Base-by-base conservation (phyloP, 805 yeast genomes). In the Nakazawaea sp. region DNA sequence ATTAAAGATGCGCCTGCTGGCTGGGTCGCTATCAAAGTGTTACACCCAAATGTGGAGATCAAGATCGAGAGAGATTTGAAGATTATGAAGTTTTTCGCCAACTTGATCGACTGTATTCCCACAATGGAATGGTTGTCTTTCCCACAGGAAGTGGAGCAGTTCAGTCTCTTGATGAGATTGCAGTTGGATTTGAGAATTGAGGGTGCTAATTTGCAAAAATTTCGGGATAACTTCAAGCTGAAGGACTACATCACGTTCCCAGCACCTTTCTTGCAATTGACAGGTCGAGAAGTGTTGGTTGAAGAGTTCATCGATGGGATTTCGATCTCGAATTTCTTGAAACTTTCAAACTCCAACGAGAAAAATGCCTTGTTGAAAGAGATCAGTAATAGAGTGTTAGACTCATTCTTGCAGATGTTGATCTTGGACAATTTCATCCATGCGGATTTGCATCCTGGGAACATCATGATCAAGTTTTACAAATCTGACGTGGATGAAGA, bases 91-190 rank as follows among this genome's bases (percentile, higher is more conserved):
- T 75, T 81, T 45, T 82, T 89, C 52, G 98, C 98, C 2, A 57
- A 60, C 30, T 37, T 69, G 1, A 72, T 92, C 35, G 79, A 89
- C 49, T 49, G 54, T 5, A 62, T 92, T 5, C 99, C 99, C 4
- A 87, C 95, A 0, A 86, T 92, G 95, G 97, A 92, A 54, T 92
- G 99, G 99, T 66, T 92, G 4, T 85, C 96, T 3, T 62, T 92
- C 33, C 98, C 97, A 0, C 90, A 81, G 43, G 98, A 92, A 56
- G 97, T 90, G 2, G 83, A 79, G 30, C 92, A 89, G 50, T 92
- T 92, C 54, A 72, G 86, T 1, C 63, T 76, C 1, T 69, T 92
- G 63, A 90, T 92, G 97, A 76, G 78, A 27, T 56, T 86, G 34
- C 99, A 92, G 58, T 62, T 92, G 40, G 97, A 92, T 59, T 61